phyloP scores from a whole-genome alignment of 2,329 filamentous ascomycete genomes.

The Chalaropsis ovoidea region DNA sequence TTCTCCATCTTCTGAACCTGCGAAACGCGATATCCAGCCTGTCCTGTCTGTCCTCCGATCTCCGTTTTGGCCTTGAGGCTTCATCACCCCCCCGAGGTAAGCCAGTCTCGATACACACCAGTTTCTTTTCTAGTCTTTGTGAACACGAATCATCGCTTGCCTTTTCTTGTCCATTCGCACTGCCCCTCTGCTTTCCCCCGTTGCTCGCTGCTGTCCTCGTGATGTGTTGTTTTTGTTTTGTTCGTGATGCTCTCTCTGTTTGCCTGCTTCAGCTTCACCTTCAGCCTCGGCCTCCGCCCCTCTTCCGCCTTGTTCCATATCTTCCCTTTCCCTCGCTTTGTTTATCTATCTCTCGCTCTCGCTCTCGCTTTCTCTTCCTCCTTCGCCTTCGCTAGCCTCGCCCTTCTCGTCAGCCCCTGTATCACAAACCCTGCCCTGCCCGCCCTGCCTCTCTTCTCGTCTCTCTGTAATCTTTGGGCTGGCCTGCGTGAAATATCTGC shows the following conservation, averaged over 20 bases:
- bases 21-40: neutral
- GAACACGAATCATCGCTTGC: neutral
- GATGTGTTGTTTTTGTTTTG: neutral
- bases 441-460: neutral
- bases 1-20: neutral
- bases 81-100: neutral
- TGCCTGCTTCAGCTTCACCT: conserved; percentile 3
- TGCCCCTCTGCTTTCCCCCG: neutral
- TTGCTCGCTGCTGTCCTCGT: neutral
- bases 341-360: neutral
- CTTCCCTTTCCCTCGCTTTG: neutral
- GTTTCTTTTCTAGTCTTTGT: neutral
- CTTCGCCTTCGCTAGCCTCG: neutral
- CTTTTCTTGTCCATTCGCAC: neutral
- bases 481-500: conserved; percentile 10
- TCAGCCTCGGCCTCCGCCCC: too few relatives aligned
- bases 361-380: neutral
- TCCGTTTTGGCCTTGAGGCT: too few relatives aligned
- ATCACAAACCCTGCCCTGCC: conserved; percentile 1
- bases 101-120: neutral
- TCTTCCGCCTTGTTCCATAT: too few relatives aligned
- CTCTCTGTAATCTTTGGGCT: conserved; percentile 6
- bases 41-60: neutral
- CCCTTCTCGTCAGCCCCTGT: neutral
- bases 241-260: neutral